Conservation (phyloP, 1,284 basidiomycete genomes). For the Sanghuangporus baumii region DNA sequence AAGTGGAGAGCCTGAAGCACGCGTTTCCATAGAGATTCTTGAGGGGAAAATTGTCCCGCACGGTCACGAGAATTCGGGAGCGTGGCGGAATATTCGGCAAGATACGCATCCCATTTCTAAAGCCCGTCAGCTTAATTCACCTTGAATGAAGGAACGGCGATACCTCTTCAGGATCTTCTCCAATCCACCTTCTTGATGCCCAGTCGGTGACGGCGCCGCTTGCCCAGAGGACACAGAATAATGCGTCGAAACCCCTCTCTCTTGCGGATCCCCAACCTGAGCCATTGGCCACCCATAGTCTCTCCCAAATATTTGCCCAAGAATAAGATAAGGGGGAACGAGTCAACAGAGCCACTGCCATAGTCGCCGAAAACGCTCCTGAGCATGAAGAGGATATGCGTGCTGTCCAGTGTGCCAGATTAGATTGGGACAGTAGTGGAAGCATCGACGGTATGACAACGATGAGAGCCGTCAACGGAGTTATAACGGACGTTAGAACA, state of each 20-base stretch:
- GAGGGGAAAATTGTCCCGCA: slow-evolving; percentile 41
- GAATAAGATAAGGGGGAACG: slow-evolving; percentile 31
- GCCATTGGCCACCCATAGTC: slow-evolving; percentile 46
- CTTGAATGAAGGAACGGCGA: slow-evolving; percentile 17
- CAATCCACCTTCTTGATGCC: slow-evolving; percentile 46
- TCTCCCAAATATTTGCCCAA: slow-evolving; percentile 59
- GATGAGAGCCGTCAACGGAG: slow-evolving; percentile 34
- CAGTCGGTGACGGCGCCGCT: slow-evolving; percentile 47
- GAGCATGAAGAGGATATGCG: slow-evolving; percentile 46
- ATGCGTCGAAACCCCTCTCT: slow-evolving; percentile 55
- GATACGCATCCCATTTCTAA: slow-evolving; percentile 65
- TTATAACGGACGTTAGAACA: slow-evolving; percentile 42
- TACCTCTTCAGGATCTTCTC: slow-evolving; percentile 66
- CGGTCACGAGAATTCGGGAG: slow-evolving; percentile 37
- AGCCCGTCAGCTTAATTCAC: neutral
- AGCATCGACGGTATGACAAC: slow-evolving; percentile 35
- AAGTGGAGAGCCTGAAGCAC: slow-evolving; percentile 28
- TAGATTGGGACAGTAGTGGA: slow-evolving; percentile 25
- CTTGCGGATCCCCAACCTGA: slow-evolving; percentile 44
- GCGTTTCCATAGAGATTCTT: slow-evolving; percentile 46
- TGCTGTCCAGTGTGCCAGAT: slow-evolving; percentile 40
- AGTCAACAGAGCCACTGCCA: slow-evolving; percentile 50
- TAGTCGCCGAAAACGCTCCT: slow-evolving; percentile 51
- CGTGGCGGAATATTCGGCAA: slow-evolving; percentile 50
- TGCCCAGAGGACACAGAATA: slow-evolving; percentile 46